Percentiles rank a stretch among this genome's conserved stretches.
Evolutionary conservation across 169 alveolate species (phyloP).

Genomic region (Plasmodium fragile): DNA sequence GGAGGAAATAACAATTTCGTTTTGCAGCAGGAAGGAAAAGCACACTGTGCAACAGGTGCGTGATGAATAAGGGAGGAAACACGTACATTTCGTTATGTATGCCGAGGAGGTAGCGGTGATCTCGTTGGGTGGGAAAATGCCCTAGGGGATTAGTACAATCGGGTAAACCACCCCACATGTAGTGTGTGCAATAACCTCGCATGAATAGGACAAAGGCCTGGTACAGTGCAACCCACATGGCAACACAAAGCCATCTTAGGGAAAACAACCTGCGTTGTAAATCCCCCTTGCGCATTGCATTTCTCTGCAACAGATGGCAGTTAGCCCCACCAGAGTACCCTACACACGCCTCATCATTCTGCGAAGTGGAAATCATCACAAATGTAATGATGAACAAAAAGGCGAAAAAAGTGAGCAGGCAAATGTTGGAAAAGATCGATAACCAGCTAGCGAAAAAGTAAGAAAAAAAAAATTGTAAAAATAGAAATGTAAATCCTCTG

Average conservation of each 20-base stretch:
- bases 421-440: conserved; percentile 30
- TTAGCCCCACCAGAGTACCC: background rate
- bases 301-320: background rate
- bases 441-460: conserved; percentile 21
- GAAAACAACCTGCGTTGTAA: conserved; percentile 18
- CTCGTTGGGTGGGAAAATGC: background rate
- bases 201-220: conserved; percentile 21
- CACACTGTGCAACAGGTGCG: conserved; percentile 20
- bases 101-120: background rate
- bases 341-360: background rate
- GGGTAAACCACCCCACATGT: background rate
- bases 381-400: background rate
- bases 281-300: background rate
- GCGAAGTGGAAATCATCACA: background rate
- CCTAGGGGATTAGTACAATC: background rate
- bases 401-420: background rate
- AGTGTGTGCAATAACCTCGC: conserved; percentile 1
- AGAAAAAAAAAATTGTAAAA: conserved; percentile 50
- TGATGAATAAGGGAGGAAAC: conserved; percentile 30
- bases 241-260: conserved; percentile 15
- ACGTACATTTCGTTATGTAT: conserved; percentile 18
- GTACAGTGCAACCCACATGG: conserved; percentile 11
- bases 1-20: background rate
- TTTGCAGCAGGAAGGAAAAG: background rate
- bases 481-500: conserved; percentile 17